Evolutionary conservation across 1,284 basidiomycete species (phyloP).

Genomic region (Moniliella sp.): DNA sequence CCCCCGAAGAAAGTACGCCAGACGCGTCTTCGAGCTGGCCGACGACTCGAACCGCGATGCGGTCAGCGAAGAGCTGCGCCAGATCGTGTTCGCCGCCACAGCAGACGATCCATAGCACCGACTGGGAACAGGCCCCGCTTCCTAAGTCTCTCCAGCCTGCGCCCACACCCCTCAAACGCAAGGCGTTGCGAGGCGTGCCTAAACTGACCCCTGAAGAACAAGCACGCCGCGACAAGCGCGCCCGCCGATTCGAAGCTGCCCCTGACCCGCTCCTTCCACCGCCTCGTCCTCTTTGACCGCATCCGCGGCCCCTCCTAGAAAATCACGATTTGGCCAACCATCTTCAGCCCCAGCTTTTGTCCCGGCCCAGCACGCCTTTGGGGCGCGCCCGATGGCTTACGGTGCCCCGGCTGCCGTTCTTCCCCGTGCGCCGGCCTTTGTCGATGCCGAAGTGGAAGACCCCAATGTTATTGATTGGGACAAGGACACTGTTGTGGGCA

Average conservation of each 20-base stretch:
- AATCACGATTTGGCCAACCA: not conserved
- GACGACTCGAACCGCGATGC: conserved; percentile 33
- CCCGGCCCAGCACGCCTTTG: no score
- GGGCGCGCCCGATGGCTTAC: not conserved
- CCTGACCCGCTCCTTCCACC: not conserved
- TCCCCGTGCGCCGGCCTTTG: not conserved
- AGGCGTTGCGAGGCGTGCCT: not conserved
- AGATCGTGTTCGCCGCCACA: conserved; percentile 37
- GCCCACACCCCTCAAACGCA: conserved; percentile 33
- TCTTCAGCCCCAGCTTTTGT: conserved; percentile 28
- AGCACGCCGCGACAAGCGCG: not conserved
- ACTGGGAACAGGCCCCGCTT: conserved; percentile 61
- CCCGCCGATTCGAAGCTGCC: not conserved
- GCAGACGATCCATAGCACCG: conserved; percentile 63
- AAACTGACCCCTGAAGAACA: not conserved
- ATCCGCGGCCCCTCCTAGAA: not conserved
- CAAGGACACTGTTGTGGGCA: conserved; percentile 77
- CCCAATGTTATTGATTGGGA: conserved; percentile 80
- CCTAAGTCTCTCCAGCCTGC: conserved; percentile 17
- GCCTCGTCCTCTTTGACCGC: not conserved
- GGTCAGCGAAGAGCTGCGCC: conserved; percentile 36
- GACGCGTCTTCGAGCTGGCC: conserved; percentile 22
- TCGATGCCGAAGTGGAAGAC: conserved; percentile 39
- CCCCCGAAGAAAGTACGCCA: conserved; percentile 17
- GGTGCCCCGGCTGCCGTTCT: not conserved